phyloP scores from a whole-genome alignment of 371 early-diverging fungal genomes.

The Actinomortierella wolfii region DNA sequence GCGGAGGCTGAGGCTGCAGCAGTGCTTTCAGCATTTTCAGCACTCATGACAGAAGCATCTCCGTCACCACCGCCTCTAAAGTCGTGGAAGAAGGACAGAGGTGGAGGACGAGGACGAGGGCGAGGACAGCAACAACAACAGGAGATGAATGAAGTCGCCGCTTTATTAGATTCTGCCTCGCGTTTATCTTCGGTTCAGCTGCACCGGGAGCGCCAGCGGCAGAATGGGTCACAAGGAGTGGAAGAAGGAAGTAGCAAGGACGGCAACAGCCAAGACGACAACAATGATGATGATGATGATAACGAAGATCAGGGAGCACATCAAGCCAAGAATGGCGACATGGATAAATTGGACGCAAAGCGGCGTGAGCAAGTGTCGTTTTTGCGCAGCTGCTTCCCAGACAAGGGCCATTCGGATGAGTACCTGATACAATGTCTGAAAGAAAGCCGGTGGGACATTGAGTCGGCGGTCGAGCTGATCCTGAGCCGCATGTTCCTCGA shows the following conservation, averaged over 20 bases:
- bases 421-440: conserved; percentile 25
- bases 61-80: no score
- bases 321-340: background rate
- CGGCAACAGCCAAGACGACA: no score
- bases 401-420: conserved; percentile 31
- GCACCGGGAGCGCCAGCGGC: background rate
- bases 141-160: background rate
- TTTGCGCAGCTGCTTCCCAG: conserved; percentile 38
- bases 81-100: no score
- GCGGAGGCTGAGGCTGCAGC: no score
- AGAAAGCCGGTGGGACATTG: conserved; percentile 26
- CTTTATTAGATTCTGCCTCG: no score
- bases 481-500: conserved; percentile 46
- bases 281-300: no score
- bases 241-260: no score
- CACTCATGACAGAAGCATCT: no score
- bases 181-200: no score
- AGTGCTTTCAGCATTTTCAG: no score
- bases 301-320: background rate
- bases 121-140: background rate
- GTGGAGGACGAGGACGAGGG: background rate
- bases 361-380: conserved; percentile 28
- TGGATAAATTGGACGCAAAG: background rate
- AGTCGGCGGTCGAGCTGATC: conserved; percentile 32
- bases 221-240: background rate